phyloP scores from a whole-genome alignment of 495 filamentous ascomycete genomes.

The Xylaria flabelliformis region DNA sequence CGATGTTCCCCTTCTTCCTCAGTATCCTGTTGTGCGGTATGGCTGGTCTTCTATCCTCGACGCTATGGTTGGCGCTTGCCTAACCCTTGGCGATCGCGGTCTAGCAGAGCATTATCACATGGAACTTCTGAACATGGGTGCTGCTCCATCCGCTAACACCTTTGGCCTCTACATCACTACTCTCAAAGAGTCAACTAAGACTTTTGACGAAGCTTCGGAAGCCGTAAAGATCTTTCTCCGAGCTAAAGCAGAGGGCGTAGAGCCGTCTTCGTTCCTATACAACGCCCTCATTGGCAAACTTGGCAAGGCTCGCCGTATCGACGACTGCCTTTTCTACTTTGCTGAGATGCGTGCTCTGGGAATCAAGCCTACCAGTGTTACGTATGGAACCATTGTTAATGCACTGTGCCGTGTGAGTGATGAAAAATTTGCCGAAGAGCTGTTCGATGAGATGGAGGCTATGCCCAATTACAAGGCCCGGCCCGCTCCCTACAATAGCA shows the following conservation, averaged over 20 bases:
- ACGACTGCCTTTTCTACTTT: conserved; percentile 98
- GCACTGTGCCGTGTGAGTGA: conserved; percentile 96
- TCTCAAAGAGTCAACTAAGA: conserved; percentile 93
- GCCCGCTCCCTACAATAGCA: conserved; percentile 95
- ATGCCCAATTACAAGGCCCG: conserved; percentile 99
- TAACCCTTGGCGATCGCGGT: conserved; percentile 79
- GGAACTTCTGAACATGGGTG: conserved; percentile 85
- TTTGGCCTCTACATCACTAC: conserved; percentile 99
- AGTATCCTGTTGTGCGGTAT: conserved; percentile 84
- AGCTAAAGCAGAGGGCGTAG: conserved; percentile 90
- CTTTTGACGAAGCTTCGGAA: conserved; percentile 95
- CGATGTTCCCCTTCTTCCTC: conserved; percentile 82
- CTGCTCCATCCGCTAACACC: conserved; percentile 93
- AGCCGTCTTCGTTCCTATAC: conserved; percentile 96
- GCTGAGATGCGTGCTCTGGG: conserved; percentile 92
- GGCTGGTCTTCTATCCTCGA: conserved; percentile 96
- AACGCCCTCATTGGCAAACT: conserved; percentile 98
- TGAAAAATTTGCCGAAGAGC: conserved; percentile 95
- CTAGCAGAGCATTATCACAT: conserved; percentile 86
- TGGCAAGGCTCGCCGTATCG: conserved; percentile 94
- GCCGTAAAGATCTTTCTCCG: conserved; percentile 96
- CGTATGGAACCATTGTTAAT: conserved; percentile 97
- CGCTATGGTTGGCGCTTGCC: conserved; percentile 92
- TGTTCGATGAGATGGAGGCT: conserved; percentile 98
- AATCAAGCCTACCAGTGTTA: conserved; percentile 95